These are phyloP conservation scores for Pseudonectria foliicola DNA, from an alignment of 2,329 filamentous ascomycete genomes.

Conservation along the genomic window DNA sequence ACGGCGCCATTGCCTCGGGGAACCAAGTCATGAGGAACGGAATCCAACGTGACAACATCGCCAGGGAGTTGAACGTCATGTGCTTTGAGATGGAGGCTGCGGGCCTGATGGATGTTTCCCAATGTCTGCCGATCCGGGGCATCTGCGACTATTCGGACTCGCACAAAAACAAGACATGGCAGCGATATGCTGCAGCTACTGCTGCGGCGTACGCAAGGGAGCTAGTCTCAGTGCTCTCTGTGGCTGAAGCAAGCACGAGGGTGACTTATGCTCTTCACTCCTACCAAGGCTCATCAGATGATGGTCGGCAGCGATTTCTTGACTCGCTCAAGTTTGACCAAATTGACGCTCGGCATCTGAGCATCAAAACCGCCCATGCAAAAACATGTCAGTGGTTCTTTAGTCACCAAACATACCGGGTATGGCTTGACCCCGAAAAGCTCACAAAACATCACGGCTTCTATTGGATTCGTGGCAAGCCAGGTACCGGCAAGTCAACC, in stretches of 20 bases:
- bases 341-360: slow-evolving; percentile 29
- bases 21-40: slow-evolving; percentile 32
- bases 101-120: slow-evolving; percentile 20
- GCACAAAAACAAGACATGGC: slow-evolving; percentile 32
- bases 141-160: slow-evolving; percentile 35
- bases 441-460: slow-evolving; percentile 29
- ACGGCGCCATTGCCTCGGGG: slow-evolving; percentile 23
- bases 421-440: slow-evolving; percentile 27
- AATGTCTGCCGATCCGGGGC: slow-evolving; percentile 31
- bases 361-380: slow-evolving; percentile 29
- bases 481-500: slow-evolving; percentile 39
- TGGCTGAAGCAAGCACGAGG: not conserved
- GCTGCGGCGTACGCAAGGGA: slow-evolving; percentile 23
- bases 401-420: slow-evolving; percentile 22
- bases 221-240: no score
- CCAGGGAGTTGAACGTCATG: slow-evolving; percentile 4
- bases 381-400: slow-evolving; percentile 37
- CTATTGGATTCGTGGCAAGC: slow-evolving; percentile 41
- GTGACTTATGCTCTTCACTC: not conserved
- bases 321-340: slow-evolving; percentile 31
- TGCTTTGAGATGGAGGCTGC: slow-evolving; percentile 29
- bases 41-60: slow-evolving; percentile 21
- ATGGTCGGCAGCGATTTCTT: slow-evolving; percentile 27
- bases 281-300: no score
- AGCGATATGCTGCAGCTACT: slow-evolving; percentile 26